Percentiles rank a stretch among this genome's conserved stretches.
Conservation (phyloP, 768 basidiomycete species). For the Amanita exitialis region DNA sequence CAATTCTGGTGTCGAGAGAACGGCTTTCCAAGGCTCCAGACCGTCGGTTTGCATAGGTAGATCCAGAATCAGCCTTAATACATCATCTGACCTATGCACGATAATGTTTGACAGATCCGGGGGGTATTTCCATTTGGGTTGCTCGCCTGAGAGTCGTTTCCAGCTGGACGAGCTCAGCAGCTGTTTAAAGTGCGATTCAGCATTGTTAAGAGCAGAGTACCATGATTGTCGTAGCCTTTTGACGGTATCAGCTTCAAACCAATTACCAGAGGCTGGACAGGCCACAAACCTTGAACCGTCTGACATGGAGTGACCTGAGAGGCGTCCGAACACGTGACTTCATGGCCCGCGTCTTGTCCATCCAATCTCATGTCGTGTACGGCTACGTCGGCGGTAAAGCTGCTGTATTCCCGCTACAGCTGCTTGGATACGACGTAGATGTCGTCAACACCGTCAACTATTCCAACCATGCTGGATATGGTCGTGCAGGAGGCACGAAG, state of each 20-base stretch:
- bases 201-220: conserved; percentile 64
- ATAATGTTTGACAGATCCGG: conserved; percentile 66
- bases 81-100: conserved; percentile 75
- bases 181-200: conserved; percentile 70
- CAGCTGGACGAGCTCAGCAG: conserved; percentile 69
- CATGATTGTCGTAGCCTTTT: conserved; percentile 73
- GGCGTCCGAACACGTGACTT: neutral
- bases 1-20: conserved; percentile 79
- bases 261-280: neutral
- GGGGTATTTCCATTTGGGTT: conserved; percentile 57
- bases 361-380: conserved; percentile 90
- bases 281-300: conserved; percentile 6
- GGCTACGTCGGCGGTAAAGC: conserved; percentile 91
- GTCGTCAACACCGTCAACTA: conserved; percentile 90
- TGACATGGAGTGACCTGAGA: conserved; percentile 1
- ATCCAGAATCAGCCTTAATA: conserved; percentile 79
- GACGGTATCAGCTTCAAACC: neutral
- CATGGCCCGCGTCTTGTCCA: conserved; percentile 62
- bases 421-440: conserved; percentile 92
- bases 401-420: conserved; percentile 70
- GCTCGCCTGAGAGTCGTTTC: conserved; percentile 59
- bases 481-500: conserved; percentile 68
- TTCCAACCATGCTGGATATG: conserved; percentile 91
- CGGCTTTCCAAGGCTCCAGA: conserved; percentile 73
- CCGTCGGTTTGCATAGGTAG: conserved; percentile 53